A percentile compares a stretch with the other conserved stretches of the same genome.
These are phyloP conservation scores for Aphanomyces euteiches DNA, from an alignment of 352 stramenopile species.

Conservation along the genomic window DNA sequence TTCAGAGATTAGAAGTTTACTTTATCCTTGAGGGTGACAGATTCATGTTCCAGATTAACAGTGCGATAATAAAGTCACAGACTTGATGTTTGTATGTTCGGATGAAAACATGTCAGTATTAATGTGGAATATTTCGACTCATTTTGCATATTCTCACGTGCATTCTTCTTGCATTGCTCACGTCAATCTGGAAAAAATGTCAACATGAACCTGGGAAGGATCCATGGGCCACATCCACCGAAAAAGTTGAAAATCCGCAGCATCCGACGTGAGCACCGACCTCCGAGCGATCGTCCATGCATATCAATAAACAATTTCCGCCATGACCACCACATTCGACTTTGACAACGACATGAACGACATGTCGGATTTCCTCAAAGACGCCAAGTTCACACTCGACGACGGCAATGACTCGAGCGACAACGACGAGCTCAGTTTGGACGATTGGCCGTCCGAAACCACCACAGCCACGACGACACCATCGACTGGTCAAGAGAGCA, in stretches of 20 bases:
- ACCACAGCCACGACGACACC: background rate
- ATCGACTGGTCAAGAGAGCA: background rate
- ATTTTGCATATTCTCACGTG: too few species aligned
- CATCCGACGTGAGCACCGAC: background rate
- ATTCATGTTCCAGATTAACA: too few species aligned
- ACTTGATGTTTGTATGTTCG: too few species aligned
- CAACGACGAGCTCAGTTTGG: background rate
- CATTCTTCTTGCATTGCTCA: too few species aligned
- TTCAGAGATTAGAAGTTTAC: too few species aligned
- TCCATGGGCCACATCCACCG: background rate
- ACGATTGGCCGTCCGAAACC: background rate
- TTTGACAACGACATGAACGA: background rate
- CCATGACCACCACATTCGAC: background rate
- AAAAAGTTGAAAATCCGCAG: background rate
- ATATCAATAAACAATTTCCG: background rate
- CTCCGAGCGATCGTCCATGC: background rate
- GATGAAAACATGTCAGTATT: too few species aligned
- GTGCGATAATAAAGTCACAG: too few species aligned
- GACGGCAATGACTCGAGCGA: background rate
- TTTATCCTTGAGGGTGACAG: too few species aligned
- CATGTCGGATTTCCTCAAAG: background rate
- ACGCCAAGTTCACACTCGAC: background rate
- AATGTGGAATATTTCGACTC: too few species aligned
- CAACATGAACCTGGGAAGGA: background rate
- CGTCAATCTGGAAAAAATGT: too few species aligned